Conservation (phyloP, 1,139 yeast genomes). For the Kodamaea sp. region DNA sequence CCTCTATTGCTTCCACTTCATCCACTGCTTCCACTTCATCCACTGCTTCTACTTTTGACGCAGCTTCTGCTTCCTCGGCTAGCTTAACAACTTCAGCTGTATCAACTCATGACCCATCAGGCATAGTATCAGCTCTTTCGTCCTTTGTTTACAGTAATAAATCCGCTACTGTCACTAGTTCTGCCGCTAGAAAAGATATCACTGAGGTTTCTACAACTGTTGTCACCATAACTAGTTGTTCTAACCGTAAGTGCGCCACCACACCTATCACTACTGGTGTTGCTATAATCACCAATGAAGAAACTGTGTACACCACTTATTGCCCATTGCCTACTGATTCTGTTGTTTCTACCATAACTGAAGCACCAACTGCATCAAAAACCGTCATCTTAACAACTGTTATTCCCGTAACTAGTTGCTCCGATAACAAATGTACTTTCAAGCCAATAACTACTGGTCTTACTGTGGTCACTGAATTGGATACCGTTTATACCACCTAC, state of each 20-base stretch:
- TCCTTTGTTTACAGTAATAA: background rate
- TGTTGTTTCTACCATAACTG: background rate
- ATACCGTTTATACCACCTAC: slow-evolving; percentile 13
- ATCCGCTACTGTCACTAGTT: slow-evolving; percentile 3
- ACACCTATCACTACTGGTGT: slow-evolving; percentile 36
- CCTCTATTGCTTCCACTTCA: slow-evolving; percentile 5
- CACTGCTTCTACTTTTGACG: background rate
- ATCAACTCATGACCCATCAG: slow-evolving; percentile 6
- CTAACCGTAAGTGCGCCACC: slow-evolving; percentile 26
- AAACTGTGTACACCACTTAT: slow-evolving; percentile 6
- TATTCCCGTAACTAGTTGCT: slow-evolving; percentile 45
- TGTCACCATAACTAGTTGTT: slow-evolving; percentile 30
- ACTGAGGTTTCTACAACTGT: slow-evolving; percentile 24
- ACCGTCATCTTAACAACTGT: slow-evolving; percentile 15
- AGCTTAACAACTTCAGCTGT: background rate
- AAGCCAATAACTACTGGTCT: slow-evolving; percentile 39
- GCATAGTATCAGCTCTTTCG: too few relatives aligned
- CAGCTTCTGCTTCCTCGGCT: slow-evolving; percentile 15
- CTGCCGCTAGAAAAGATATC: slow-evolving; percentile 10
- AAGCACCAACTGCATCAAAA: slow-evolving; percentile 3
- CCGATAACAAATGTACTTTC: slow-evolving; percentile 30
- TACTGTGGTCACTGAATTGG: slow-evolving; percentile 31
- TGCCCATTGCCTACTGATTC: slow-evolving; percentile 3
- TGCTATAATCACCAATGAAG: slow-evolving; percentile 28
- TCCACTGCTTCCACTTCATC: slow-evolving; percentile 7